Percentiles rank a stretch among this genome's conserved stretches.
Evolutionary conservation across 305 asterid species (phyloP).

Genomic region (Fraxinus greggii): DNA sequence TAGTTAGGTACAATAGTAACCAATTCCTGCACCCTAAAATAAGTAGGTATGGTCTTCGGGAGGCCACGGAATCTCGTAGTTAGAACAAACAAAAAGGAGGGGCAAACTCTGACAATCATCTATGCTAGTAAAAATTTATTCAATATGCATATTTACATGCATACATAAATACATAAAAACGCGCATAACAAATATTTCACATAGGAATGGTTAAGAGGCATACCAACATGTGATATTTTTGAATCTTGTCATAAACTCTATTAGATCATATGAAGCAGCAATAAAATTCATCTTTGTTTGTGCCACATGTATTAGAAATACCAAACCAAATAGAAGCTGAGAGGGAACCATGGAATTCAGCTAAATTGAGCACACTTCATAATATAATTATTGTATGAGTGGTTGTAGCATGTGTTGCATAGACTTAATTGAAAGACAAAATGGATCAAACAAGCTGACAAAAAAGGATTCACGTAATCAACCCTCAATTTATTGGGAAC

Average conservation of each 20-base stretch:
- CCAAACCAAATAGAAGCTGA: not conserved
- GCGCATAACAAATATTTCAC: not conserved
- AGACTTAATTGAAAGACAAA: not conserved
- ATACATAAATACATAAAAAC: not conserved
- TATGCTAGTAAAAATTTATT: not conserved
- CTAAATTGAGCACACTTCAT: not conserved
- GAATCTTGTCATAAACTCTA: not conserved
- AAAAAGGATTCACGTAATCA: not conserved
- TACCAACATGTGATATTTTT: not conserved
- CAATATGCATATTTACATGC: not conserved
- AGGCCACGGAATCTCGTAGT: not conserved
- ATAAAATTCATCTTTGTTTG: not conserved
- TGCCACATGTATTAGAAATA: not conserved
- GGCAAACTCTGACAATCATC: not conserved
- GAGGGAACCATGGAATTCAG: not conserved
- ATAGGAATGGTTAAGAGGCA: not conserved
- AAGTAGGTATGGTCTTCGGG: not conserved
- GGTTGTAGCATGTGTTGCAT: not conserved
- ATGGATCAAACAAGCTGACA: not conserved
- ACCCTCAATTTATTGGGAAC: not conserved
- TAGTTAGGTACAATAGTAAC: not conserved
- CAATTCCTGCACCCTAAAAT: not conserved
- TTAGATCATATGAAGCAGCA: not conserved
- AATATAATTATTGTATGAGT: not conserved
- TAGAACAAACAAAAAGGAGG: not conserved